Percentiles rank a stretch among this genome's conserved stretches.
Evolutionary conservation across 495 filamentous ascomycete species (phyloP).

Genomic region (Xylaria longipes): DNA sequence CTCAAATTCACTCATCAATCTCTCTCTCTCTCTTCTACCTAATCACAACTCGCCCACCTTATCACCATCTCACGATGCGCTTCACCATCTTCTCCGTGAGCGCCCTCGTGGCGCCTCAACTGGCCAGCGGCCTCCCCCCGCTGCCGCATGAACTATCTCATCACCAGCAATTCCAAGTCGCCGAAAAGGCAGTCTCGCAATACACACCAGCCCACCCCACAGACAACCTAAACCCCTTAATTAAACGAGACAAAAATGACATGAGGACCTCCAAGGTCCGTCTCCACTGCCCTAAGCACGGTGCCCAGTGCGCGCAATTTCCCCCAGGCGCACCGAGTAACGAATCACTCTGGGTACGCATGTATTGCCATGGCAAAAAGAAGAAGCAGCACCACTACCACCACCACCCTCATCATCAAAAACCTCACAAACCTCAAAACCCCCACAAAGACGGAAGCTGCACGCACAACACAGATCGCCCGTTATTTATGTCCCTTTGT

Average conservation of each 20-base stretch:
- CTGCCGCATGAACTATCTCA: neutral
- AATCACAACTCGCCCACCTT: neutral
- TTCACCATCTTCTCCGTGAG: neutral
- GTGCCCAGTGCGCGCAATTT: neutral
- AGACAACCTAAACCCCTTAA: neutral
- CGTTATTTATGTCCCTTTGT: neutral
- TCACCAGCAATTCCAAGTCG: neutral
- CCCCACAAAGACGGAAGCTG: neutral
- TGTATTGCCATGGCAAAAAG: neutral
- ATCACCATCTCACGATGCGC: neutral
- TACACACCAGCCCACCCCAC: neutral
- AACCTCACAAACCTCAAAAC: neutral
- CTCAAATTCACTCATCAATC: neutral
- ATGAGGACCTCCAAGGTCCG: neutral
- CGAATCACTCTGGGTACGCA: neutral
- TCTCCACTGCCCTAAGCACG: neutral
- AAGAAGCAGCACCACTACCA: neutral
- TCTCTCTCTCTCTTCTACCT: neutral
- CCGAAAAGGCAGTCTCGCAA: neutral
- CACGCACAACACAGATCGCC: neutral
- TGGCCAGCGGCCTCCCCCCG: neutral
- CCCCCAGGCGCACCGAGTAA: neutral
- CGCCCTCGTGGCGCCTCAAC: neutral
- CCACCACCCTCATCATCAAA: neutral
- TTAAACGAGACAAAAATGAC: neutral